Conservation (phyloP, 805 yeast species). For the Clavispora phyllophila region DNA sequence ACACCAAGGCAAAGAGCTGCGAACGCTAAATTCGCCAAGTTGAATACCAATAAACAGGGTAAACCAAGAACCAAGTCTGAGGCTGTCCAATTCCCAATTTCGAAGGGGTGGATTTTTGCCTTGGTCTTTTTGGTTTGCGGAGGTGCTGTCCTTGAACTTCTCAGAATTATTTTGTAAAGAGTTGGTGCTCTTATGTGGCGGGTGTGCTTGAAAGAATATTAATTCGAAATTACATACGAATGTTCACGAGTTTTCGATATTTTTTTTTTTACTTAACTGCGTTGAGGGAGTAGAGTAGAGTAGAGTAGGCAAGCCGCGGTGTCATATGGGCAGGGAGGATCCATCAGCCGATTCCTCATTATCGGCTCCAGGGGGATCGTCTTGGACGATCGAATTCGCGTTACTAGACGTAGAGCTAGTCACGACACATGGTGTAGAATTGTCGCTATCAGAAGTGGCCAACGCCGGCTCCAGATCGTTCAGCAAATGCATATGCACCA, state of each 20-base stretch:
- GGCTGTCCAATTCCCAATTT: conserved; percentile 46
- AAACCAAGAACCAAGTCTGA: conserved; percentile 47
- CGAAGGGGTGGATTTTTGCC: conserved; percentile 59
- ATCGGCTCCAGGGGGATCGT: too few species aligned
- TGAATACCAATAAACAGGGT: conserved; percentile 69
- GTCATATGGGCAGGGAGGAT: too few species aligned
- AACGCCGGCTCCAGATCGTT: not conserved
- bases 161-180: conserved; percentile 44
- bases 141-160: conserved; percentile 71
- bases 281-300: not conserved
- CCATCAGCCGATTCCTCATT: too few species aligned
- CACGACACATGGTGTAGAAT: not conserved
- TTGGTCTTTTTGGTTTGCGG: conserved; percentile 70
- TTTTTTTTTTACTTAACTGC: not conserved
- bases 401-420: not conserved
- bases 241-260: not conserved
- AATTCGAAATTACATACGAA: not conserved
- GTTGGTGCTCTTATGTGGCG: not conserved
- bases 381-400: not conserved
- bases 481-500: conserved; percentile 3
- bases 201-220: not conserved
- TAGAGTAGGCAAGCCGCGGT: too few species aligned
- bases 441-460: not conserved
- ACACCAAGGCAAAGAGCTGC: conserved; percentile 85
- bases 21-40: conserved; percentile 76